Evolutionary conservation across 108 stramenopile species (phyloP).

Genomic region (Skeletonema tropicum): DNA sequence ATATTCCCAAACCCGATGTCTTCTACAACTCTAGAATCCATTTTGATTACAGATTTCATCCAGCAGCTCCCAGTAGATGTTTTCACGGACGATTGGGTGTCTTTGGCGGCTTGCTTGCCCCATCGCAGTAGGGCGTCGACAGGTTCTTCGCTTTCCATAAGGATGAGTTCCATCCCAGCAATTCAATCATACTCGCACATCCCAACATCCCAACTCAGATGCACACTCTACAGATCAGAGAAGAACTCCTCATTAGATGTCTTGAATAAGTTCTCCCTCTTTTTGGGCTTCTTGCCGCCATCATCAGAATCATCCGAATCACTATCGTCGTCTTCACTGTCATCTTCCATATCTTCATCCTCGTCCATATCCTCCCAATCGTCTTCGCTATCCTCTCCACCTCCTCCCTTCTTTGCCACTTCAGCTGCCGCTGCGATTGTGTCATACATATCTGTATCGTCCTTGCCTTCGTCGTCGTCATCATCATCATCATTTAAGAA

Average conservation of each 20-base stretch:
- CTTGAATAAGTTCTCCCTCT: slow-evolving; percentile 60
- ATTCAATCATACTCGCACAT: too few relatives aligned
- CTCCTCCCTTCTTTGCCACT: background rate
- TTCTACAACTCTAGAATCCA: slow-evolving; percentile 27
- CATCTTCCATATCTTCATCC: slow-evolving; percentile 47
- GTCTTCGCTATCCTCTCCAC: slow-evolving; percentile 60
- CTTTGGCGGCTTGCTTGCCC: slow-evolving; percentile 45
- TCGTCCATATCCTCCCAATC: slow-evolving; percentile 83
- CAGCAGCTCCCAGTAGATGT: slow-evolving; percentile 44
- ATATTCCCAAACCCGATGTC: slow-evolving; percentile 48
- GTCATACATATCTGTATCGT: slow-evolving; percentile 6
- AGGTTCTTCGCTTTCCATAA: slow-evolving; percentile 52
- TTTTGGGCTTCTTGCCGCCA: slow-evolving; percentile 34
- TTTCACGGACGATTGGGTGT: slow-evolving; percentile 50
- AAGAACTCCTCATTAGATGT: slow-evolving; percentile 87
- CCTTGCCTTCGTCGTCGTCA: slow-evolving; percentile 43
- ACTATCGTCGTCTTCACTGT: slow-evolving; percentile 31
- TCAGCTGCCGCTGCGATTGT: background rate
- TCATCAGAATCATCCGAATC: slow-evolving; percentile 54
- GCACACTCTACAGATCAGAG: slow-evolving; percentile 65
- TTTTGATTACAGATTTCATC: slow-evolving; percentile 48
- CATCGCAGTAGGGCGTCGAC: slow-evolving; percentile 54
- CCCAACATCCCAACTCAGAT: background rate
- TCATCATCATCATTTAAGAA: slow-evolving; percentile 71
- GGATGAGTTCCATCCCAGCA: slow-evolving; percentile 13